Base-by-base conservation (phyloP, 225 moss, liverwort and hornwort species). In the Ulota crispa region DNA sequence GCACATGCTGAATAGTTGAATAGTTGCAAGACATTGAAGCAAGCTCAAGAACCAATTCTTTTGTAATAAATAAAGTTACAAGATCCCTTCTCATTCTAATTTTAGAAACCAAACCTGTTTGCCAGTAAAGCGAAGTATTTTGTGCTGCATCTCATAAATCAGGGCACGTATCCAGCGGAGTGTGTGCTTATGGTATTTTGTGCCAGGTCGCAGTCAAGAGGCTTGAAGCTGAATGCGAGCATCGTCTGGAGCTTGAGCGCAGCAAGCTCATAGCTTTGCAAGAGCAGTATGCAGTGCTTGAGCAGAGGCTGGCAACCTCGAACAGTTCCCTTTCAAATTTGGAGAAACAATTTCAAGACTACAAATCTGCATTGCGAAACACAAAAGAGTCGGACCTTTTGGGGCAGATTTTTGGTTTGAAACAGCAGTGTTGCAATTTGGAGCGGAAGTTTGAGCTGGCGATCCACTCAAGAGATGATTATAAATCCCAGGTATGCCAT, bases 301-400 rank as follows among this genome's bases (percentile, higher is more conserved):
- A 92, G 66, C 84, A 89, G 62, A 85, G 88, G 54, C 75, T 89
- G 52, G 80, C 81, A 60, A 77, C 37, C 43, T 84, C 88, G 12
- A 92, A 89, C 81, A 54, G 72, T 30, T 86, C 92, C 16, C 67
- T 92, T 30, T 55, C 82, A 57, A 82, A 70, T 53, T 19, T 92
- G 57, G 92, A 92, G 69, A 86, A 84, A 61, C 86, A 92, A 54
- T 92, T 92, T 76, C 84, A 86, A 52, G 86, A 89, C 41, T 87
- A 88, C 63, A 86, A 88, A 82, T 80, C 88, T 67, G 82, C 88
- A 19, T 78, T 88, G 32, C 78, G 89, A 76, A 86, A 84, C 37
- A 89, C 92, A 15, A 77, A 82, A 32, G 92, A 92, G 66, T 84
- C 92, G 32, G 85, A 86, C 60, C 86, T 92, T 37, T 72, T 86